Conservation (phyloP, 495 filamentous ascomycete genomes). For the Articulospora tetracladia region DNA sequence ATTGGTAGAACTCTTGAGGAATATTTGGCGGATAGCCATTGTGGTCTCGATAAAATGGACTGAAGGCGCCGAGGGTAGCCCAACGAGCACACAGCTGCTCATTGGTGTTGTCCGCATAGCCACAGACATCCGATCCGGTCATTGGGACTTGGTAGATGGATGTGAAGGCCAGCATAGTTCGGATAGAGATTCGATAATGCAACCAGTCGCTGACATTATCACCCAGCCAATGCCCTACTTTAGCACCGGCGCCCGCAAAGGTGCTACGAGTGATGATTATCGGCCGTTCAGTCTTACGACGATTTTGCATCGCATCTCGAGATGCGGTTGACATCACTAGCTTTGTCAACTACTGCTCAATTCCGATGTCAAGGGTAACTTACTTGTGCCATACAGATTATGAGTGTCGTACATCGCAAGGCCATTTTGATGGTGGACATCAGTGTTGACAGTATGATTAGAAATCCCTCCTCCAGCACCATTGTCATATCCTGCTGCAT, state of each 20-base stretch:
- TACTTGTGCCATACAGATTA: constrained; percentile 77
- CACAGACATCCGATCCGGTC: constrained; percentile 82
- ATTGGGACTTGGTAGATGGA: constrained; percentile 83
- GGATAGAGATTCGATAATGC: constrained; percentile 66
- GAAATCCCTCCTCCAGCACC: constrained; percentile 55
- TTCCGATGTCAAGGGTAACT: constrained; percentile 16
- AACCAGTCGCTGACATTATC: constrained; percentile 74
- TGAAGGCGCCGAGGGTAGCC: constrained; percentile 46
- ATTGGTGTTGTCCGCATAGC: constrained; percentile 67
- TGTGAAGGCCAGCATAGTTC: constrained; percentile 67
- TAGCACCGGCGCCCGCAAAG: constrained; percentile 72
- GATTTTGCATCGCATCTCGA: constrained; percentile 61
- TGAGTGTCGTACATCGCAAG: constrained; percentile 75
- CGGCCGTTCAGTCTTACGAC: constrained; percentile 64
- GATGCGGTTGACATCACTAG: constrained; percentile 72
- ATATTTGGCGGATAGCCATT: constrained; percentile 41
- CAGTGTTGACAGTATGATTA: constrained; percentile 71
- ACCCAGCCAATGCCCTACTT: constrained; percentile 86
- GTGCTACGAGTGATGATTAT: constrained; percentile 82
- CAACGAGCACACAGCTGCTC: constrained; percentile 72
- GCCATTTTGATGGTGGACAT: constrained; percentile 70
- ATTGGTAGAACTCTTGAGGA: constrained; percentile 78
- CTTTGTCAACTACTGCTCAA: background rate
- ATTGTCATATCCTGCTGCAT: constrained; percentile 52
- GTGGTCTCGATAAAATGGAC: constrained; percentile 83